A percentile compares a stretch with the other conserved stretches of the same genome.
phyloP scores from a whole-genome alignment of 306 rosid species.

The Glycine tomentella region DNA sequence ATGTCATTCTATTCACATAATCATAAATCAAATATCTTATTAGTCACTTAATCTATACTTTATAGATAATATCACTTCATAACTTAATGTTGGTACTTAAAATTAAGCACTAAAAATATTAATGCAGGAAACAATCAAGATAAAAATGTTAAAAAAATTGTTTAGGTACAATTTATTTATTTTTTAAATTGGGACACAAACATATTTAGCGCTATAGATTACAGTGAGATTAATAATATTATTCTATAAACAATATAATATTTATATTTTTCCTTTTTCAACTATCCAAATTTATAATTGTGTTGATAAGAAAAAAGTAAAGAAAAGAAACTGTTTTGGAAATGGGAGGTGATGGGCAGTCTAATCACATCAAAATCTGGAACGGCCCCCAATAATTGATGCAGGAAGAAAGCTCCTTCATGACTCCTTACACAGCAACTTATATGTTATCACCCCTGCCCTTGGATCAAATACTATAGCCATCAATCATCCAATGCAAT shows the following conservation, averaged over 20 bases:
- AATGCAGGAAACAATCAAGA: too few relatives aligned
- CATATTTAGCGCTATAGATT: background rate
- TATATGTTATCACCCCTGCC: slow-evolving; percentile 43
- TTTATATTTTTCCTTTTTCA: too few relatives aligned
- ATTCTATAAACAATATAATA: background rate
- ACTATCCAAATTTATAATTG: too few relatives aligned
- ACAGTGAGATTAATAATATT: background rate
- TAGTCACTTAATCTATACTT: too few relatives aligned
- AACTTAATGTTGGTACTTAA: too few relatives aligned
- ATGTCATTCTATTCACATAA: too few relatives aligned
- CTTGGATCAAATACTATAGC: slow-evolving; percentile 37
- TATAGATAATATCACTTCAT: too few relatives aligned
- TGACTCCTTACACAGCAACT: slow-evolving; percentile 19
- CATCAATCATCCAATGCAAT: background rate
- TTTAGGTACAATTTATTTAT: too few relatives aligned
- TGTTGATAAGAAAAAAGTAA: background rate
- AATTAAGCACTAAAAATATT: too few relatives aligned
- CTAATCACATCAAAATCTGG: slow-evolving; percentile 67
- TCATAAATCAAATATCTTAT: too few relatives aligned
- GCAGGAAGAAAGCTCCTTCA: slow-evolving; percentile 26
- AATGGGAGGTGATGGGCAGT: slow-evolving; percentile 50
- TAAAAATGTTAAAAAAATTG: too few relatives aligned
- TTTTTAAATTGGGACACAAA: too few relatives aligned
- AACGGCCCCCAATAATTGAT: slow-evolving; percentile 53
- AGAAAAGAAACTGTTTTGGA: background rate